Percentiles rank a stretch among this genome's conserved stretches.
These are phyloP conservation scores for Aspergillus biplanus DNA, from an alignment of 495 filamentous ascomycete genomes.

Conservation along the genomic window DNA sequence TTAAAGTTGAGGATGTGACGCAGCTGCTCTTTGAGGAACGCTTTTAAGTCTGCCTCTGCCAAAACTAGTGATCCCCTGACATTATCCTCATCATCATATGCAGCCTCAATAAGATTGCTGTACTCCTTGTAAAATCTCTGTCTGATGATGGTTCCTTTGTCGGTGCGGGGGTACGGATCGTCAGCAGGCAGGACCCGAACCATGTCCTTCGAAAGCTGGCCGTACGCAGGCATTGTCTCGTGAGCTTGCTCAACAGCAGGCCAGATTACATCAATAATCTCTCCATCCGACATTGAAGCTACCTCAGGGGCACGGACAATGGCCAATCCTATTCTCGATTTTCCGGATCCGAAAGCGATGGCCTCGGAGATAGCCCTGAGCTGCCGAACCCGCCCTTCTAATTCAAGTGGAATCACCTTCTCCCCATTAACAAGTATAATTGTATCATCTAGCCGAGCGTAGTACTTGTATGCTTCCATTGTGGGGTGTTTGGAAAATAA, in stretches of 20 bases:
- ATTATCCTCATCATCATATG: slow-evolving; percentile 42
- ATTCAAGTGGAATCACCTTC: slow-evolving; percentile 67
- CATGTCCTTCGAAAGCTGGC: slow-evolving; percentile 56
- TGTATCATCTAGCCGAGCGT: slow-evolving; percentile 61
- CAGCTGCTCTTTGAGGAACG: slow-evolving; percentile 27
- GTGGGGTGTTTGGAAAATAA: slow-evolving; percentile 59
- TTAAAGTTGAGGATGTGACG: slow-evolving; percentile 18
- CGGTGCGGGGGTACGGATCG: slow-evolving; percentile 52
- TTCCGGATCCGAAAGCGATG: slow-evolving; percentile 45
- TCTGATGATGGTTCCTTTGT: slow-evolving; percentile 61
- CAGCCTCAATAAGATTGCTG: slow-evolving; percentile 48
- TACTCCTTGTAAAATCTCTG: slow-evolving; percentile 56
- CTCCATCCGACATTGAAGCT: slow-evolving; percentile 42
- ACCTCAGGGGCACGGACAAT: slow-evolving; percentile 50
- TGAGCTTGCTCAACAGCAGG: slow-evolving; percentile 54
- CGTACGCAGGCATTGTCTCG: slow-evolving; percentile 53
- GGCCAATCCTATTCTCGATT: slow-evolving; percentile 45
- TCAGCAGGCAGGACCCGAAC: slow-evolving; percentile 49
- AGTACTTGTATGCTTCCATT: slow-evolving; percentile 60
- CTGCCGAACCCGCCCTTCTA: slow-evolving; percentile 55
- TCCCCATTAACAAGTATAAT: slow-evolving; percentile 67
- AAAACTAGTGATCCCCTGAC: slow-evolving; percentile 26
- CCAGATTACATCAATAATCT: slow-evolving; percentile 56
- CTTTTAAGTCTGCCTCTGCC: slow-evolving; percentile 31
- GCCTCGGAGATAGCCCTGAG: slow-evolving; percentile 40